Conservation (phyloP, 768 basidiomycete genomes). For the Xerocomus potaroensis region DNA sequence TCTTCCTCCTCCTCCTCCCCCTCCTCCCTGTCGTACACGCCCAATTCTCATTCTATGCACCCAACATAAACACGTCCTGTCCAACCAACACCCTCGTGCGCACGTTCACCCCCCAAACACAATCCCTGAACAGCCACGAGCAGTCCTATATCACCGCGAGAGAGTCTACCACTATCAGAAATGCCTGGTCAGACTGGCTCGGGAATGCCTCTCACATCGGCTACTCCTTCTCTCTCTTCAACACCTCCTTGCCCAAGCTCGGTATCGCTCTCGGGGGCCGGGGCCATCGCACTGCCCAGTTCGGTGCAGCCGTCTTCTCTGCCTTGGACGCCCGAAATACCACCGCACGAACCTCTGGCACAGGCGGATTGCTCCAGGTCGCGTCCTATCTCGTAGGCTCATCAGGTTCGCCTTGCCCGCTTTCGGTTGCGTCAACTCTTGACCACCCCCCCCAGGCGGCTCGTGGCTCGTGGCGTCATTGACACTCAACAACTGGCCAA, state of each 20-base stretch:
- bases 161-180: slow-evolving; percentile 37
- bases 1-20: not conserved
- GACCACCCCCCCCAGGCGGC: slow-evolving; percentile 40
- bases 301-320: slow-evolving; percentile 54
- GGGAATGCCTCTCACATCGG: slow-evolving; percentile 50
- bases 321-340: slow-evolving; percentile 60
- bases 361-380: slow-evolving; percentile 69
- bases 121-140: slow-evolving; percentile 49
- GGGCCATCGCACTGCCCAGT: slow-evolving; percentile 64
- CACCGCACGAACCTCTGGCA: slow-evolving; percentile 52
- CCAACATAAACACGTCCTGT: slow-evolving; percentile 44
- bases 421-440: not conserved
- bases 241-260: slow-evolving; percentile 43
- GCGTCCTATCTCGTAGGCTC: slow-evolving; percentile 64
- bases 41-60: slow-evolving; percentile 47
- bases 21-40: not conserved
- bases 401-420: slow-evolving; percentile 42
- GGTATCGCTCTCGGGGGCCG: slow-evolving; percentile 70
- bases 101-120: slow-evolving; percentile 45
- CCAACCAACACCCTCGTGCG: slow-evolving; percentile 47
- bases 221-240: slow-evolving; percentile 45
- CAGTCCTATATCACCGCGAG: slow-evolving; percentile 43
- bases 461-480: slow-evolving; percentile 67
- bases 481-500: slow-evolving; percentile 60
- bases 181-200: slow-evolving; percentile 58